Conservation (phyloP, 139 green algal genomes). For the Closterium sp. region DNA sequence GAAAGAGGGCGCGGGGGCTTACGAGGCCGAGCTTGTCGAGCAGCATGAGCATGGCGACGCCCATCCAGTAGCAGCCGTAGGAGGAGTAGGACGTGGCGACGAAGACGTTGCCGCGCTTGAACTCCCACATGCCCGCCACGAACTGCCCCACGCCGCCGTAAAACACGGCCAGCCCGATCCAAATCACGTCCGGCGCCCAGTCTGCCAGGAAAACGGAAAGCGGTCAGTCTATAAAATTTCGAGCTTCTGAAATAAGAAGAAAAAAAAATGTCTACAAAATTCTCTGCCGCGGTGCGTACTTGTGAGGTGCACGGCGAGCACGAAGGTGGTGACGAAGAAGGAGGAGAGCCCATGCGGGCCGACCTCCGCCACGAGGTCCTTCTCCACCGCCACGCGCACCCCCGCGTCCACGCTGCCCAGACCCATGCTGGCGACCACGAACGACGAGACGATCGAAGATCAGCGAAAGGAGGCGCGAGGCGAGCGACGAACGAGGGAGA, state of each 20-base stretch:
- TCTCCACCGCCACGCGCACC: background rate
- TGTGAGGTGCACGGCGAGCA: background rate
- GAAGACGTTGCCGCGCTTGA: constrained; percentile 43
- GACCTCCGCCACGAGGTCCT: background rate
- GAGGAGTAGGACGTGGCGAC: constrained; percentile 38
- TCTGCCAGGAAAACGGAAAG: constrained; percentile 10
- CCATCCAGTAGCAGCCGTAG: constrained; percentile 45
- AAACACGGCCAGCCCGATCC: constrained; percentile 36
- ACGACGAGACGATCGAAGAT: too few relatives aligned
- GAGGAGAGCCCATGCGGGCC: background rate
- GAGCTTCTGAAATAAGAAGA: background rate
- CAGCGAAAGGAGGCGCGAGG: too few relatives aligned
- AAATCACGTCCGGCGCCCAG: constrained; percentile 22
- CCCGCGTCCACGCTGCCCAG: too few relatives aligned
- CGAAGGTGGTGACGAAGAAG: background rate
- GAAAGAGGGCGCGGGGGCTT: background rate
- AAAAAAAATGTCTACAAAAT: background rate
- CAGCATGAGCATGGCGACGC: constrained; percentile 6
- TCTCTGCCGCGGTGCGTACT: background rate
- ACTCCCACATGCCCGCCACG: constrained; percentile 45
- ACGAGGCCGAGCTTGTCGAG: constrained; percentile 7
- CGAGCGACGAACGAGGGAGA: too few relatives aligned
- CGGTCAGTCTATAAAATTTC: background rate
- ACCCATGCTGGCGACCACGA: too few relatives aligned
- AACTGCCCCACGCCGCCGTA: constrained; percentile 36